Evolutionary conservation across 2,329 filamentous ascomycete genomes (phyloP), one percentile per base, ranked within the genome.

Genomic region (Mycocentrospora acerina): DNA sequence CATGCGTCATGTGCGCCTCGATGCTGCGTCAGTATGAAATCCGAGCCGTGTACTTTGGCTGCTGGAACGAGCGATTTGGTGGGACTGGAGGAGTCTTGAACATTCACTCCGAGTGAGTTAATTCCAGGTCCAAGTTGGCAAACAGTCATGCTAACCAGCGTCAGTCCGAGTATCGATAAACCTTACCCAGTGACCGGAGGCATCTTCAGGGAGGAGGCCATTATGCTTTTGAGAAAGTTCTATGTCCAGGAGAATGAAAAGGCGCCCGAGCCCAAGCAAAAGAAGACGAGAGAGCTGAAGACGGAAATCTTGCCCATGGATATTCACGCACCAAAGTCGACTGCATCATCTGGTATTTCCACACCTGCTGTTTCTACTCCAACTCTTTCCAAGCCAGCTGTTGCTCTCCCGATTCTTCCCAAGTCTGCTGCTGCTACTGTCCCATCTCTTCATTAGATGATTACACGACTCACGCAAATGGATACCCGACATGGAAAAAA

Each of bases 201-300:
- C 1, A 85, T 94, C 74, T 88, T 89, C 57, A 81, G 89, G 31
- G 88, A 95, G 59, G 91, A 97, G 62, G 91, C 93, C 4, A 94
- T 98, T 44, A 90, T 91, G 67, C 71, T 98, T 52, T 75, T 98
- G 51, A 80, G 94, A 48, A 83, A 91, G 42, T 98, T 98, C 69
- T 98, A 98, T 66, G 88, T 98, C 22, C 93, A 98, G 69, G 90
- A 98, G 69, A 98, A 98, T 68, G 89, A 88, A 49, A 87, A 93
- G 76, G 81, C 81, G 22, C 81, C 81, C 3, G 80, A 82, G 51
- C 81, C 81, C 29, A 79, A 79, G 54, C 75, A 78, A 33, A 85
- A 85, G 68, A 82, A 79, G 66, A 79, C 80, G 32, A 69, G 80
- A 42, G 79, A 82, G 60, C 64, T 84, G 50, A 84, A 83, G 62